A percentile compares a stretch with the other conserved stretches of the same genome.
Evolutionary conservation across 2,329 filamentous ascomycete genomes (phyloP).

Genomic region (Penicillium sp.): DNA sequence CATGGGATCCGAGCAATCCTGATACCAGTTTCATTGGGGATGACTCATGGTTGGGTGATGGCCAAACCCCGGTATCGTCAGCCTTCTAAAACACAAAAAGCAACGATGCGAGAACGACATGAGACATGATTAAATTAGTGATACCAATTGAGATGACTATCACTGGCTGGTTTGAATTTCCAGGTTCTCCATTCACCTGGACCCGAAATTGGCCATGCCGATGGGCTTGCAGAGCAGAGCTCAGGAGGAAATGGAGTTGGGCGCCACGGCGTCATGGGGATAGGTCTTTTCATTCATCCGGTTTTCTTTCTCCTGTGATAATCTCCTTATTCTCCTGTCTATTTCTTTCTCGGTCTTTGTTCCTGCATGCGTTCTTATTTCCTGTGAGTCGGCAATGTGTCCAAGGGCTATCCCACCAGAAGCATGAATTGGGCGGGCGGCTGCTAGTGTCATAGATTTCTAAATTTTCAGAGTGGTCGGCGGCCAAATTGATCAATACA

Average conservation of each 20-base stretch:
- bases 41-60: not conserved
- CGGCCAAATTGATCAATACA: no score
- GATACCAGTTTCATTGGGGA: not conserved
- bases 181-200: constrained; percentile 3
- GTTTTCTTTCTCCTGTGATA: not conserved
- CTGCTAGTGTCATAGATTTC: no score
- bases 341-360: not conserved
- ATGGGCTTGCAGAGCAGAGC: constrained; percentile 8
- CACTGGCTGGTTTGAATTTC: constrained; percentile 6
- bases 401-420: no score
- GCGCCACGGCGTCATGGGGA: constrained; percentile 3
- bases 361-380: no score
- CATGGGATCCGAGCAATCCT: constrained; percentile 11
- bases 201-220: constrained; percentile 5
- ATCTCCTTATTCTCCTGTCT: not conserved
- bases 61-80: not conserved
- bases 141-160: not conserved
- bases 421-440: no score
- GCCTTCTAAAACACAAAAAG: not conserved
- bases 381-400: not conserved
- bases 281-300: not conserved
- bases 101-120: not conserved
- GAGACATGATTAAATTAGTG: not conserved
- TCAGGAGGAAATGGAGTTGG: constrained; percentile 5
- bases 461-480: no score